A percentile compares a stretch with the other conserved stretches of the same genome.
phyloP scores from a whole-genome alignment of 163 green algal genomes.

The Scenedesmus sp. region DNA sequence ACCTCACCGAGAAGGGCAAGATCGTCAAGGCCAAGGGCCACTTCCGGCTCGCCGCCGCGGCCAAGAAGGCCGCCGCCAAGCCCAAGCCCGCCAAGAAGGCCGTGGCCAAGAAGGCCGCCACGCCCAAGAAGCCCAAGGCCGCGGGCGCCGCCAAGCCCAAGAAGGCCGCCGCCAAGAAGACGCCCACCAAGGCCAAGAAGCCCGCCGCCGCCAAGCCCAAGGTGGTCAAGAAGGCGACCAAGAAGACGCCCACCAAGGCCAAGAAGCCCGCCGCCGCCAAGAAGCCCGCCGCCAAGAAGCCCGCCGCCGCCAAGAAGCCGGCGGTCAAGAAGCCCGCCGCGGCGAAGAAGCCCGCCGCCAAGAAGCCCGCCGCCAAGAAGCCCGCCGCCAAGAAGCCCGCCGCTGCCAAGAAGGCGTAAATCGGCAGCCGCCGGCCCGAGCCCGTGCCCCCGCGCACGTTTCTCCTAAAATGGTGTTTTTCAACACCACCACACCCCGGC shows the following conservation, averaged over 20 bases:
- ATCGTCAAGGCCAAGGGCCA: constrained; percentile 65
- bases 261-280: constrained; percentile 21
- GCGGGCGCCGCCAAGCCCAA: background rate
- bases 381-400: background rate
- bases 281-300: constrained; percentile 29
- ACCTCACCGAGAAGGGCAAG: constrained; percentile 54
- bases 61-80: constrained; percentile 56
- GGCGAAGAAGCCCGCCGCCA: background rate
- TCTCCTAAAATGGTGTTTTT: constrained; percentile 14
- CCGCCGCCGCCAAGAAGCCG: constrained; percentile 23
- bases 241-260: background rate
- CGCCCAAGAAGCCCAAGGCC: constrained; percentile 39
- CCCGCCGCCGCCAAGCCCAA: background rate
- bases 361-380: constrained; percentile 5
- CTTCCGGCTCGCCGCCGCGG: constrained; percentile 64
- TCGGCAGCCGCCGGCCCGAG: no score
- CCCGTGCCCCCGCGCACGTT: no score
- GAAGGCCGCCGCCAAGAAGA: background rate
- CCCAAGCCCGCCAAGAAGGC: constrained; percentile 38
- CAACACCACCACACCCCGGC: constrained; percentile 18
- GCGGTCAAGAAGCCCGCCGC: background rate
- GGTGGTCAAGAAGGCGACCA: no score
- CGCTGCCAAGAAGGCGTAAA: constrained; percentile 33
- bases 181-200: constrained; percentile 14
- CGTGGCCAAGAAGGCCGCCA: constrained; percentile 15